Conservation (phyloP, 176 grass and related monocot species). For the Eragrostis curvula region DNA sequence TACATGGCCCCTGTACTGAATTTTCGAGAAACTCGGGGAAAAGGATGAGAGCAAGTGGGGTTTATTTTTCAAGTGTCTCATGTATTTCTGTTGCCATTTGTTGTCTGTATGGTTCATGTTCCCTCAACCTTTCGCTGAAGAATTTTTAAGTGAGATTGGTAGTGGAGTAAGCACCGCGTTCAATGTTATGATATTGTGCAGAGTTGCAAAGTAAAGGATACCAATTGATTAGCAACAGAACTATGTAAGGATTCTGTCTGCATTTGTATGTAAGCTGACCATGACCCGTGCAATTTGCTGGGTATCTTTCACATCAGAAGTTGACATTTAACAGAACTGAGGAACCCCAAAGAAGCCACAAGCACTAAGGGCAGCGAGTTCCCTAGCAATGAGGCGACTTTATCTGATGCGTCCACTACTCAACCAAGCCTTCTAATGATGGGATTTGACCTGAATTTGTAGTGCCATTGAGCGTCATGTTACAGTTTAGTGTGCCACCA, state of each 20-base stretch:
- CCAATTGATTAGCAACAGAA: slow-evolving; percentile 23
- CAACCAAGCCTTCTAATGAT: slow-evolving; percentile 1
- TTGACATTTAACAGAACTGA: slow-evolving; percentile 63
- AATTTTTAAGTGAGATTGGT: slow-evolving; percentile 6
- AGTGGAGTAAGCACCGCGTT: background rate
- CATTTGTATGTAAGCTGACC: slow-evolving; percentile 20
- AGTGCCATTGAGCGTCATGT: background rate
- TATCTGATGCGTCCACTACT: slow-evolving; percentile 27
- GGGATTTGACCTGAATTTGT: slow-evolving; percentile 19
- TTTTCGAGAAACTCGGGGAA: slow-evolving; percentile 24
- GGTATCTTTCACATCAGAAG: slow-evolving; percentile 47
- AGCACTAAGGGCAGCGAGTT: slow-evolving; percentile 8
- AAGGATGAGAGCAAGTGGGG: slow-evolving; percentile 59
- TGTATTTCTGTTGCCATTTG: background rate
- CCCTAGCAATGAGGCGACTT: slow-evolving; percentile 32
- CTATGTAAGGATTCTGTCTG: background rate
- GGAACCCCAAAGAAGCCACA: slow-evolving; percentile 35
- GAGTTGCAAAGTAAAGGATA: background rate
- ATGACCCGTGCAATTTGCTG: slow-evolving; percentile 42
- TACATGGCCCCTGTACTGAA: slow-evolving; percentile 11
- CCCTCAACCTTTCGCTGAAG: background rate
- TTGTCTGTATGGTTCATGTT: slow-evolving; percentile 3
- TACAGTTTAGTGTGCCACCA: background rate
- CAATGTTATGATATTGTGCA: background rate
- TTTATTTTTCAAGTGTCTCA: slow-evolving; percentile 34